phyloP scores from a whole-genome alignment of 1,284 basidiomycete genomes.

The Sanghuangporus weigelae region DNA sequence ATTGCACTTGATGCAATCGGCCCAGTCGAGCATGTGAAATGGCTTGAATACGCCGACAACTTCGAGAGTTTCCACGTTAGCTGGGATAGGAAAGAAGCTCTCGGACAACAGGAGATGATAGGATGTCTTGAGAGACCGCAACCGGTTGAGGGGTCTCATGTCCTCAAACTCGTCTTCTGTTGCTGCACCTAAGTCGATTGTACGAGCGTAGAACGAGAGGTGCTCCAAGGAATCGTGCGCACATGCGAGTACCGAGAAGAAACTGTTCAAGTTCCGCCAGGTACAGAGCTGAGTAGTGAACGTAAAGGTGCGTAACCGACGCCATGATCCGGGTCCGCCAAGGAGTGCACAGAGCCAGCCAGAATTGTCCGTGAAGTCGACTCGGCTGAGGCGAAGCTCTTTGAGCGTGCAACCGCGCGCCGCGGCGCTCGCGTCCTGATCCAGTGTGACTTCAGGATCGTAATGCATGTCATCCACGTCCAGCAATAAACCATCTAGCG shows the following conservation, averaged over 20 bases:
- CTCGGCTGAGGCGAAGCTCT: slow-evolving; percentile 36
- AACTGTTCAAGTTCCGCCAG: too few species aligned
- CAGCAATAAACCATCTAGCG: slow-evolving; percentile 1
- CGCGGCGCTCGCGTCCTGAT: neutral
- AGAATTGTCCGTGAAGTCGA: slow-evolving; percentile 32
- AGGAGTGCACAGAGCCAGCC: slow-evolving; percentile 40
- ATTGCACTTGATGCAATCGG: neutral
- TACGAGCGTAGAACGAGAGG: neutral
- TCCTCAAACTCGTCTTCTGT: neutral
- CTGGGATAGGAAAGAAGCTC: neutral
- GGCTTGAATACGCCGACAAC: neutral
- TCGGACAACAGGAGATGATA: neutral
- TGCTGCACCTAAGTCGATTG: neutral
- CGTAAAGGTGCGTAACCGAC: slow-evolving; percentile 1
- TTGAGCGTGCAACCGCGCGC: slow-evolving; percentile 4
- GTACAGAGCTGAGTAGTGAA: neutral
- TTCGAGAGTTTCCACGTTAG: neutral
- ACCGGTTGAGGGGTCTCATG: neutral
- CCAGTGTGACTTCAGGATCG: neutral
- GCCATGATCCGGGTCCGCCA: slow-evolving; percentile 37
- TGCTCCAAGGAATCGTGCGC: neutral
- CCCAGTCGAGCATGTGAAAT: neutral
- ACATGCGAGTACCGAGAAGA: neutral
- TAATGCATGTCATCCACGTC: slow-evolving; percentile 5
- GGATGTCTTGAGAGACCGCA: neutral